Conservation (phyloP, 805 yeast genomes). For the Aciculoconidium aculeatum region DNA sequence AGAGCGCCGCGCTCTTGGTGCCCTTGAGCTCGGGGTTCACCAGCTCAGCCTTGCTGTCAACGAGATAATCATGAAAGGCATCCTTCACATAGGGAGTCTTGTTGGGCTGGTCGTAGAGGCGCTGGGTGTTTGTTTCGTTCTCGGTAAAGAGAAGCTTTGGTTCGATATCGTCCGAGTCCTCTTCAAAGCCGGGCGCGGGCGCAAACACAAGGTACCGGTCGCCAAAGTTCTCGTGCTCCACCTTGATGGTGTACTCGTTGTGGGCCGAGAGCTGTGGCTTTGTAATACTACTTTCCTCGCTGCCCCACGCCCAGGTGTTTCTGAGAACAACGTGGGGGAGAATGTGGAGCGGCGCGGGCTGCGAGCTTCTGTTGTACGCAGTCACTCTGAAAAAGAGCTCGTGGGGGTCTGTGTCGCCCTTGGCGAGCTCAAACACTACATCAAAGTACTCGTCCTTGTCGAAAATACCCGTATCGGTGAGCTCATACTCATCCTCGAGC, state of each 20-base stretch:
- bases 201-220: slow-evolving; percentile 59
- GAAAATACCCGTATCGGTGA: slow-evolving; percentile 73
- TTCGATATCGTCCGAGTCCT: slow-evolving; percentile 57
- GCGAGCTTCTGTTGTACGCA: slow-evolving; percentile 77
- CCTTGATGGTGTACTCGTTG: slow-evolving; percentile 44
- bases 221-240: slow-evolving; percentile 69
- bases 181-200: slow-evolving; percentile 69
- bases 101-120: slow-evolving; percentile 61
- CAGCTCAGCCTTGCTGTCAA: slow-evolving; percentile 51
- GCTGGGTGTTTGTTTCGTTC: slow-evolving; percentile 73
- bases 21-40: slow-evolving; percentile 70
- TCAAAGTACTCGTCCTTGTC: slow-evolving; percentile 78
- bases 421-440: slow-evolving; percentile 85
- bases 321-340: slow-evolving; percentile 80
- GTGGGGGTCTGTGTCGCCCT: slow-evolving; percentile 73
- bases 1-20: slow-evolving; percentile 84
- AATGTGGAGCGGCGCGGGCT: slow-evolving; percentile 84
- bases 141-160: slow-evolving; percentile 81
- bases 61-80: slow-evolving; percentile 82
- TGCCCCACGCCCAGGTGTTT: slow-evolving; percentile 94
- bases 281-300: slow-evolving; percentile 37
- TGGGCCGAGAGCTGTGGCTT: slow-evolving; percentile 46
- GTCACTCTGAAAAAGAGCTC: slow-evolving; percentile 79
- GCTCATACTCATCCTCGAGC: slow-evolving; percentile 69
- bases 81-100: slow-evolving; percentile 66